A percentile compares a stretch with the other conserved stretches of the same genome.
Conservation (phyloP, 805 yeast species). For the Kuraishia floccosa region DNA sequence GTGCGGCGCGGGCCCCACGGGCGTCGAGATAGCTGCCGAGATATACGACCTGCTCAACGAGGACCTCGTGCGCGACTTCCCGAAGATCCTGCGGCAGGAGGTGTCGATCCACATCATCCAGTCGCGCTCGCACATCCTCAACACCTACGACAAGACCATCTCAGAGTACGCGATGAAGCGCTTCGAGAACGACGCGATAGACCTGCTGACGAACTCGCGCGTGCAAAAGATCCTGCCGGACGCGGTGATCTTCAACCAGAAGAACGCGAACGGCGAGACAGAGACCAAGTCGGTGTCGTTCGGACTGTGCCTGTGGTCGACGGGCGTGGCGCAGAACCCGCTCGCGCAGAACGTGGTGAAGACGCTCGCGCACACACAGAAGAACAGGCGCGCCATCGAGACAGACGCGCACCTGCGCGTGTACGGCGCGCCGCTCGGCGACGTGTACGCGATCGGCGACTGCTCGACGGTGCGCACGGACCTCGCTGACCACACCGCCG, state of each 20-base stretch:
- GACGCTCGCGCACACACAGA: conserved; percentile 35
- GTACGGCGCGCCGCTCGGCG: conserved; percentile 55
- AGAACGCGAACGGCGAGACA: conserved; percentile 26
- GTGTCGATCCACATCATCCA: conserved; percentile 60
- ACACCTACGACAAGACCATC: conserved; percentile 57
- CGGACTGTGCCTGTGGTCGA: conserved; percentile 67
- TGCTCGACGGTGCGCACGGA: conserved; percentile 58
- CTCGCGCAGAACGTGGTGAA: conserved; percentile 44
- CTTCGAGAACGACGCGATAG: conserved; percentile 51
- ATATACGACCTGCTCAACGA: conserved; percentile 56
- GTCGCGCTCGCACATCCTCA: conserved; percentile 54
- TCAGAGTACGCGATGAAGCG: conserved; percentile 55
- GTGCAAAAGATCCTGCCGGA: conserved; percentile 47
- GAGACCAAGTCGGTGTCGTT: conserved; percentile 42
- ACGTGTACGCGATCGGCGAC: conserved; percentile 64
- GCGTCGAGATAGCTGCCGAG: conserved; percentile 68
- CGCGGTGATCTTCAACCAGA: conserved; percentile 47
- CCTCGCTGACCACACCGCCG: conserved; percentile 42
- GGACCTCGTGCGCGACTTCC: conserved; percentile 46
- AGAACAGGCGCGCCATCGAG: conserved; percentile 61
- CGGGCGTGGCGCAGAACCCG: conserved; percentile 62
- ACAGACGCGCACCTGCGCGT: conserved; percentile 67
- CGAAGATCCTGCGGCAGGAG: conserved; percentile 48
- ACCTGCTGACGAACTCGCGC: conserved; percentile 52
- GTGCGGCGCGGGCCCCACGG: conserved; percentile 73